Percentiles rank a stretch among this genome's conserved stretches.
phyloP scores from a whole-genome alignment of 345 rosid species.

The Dipteronia dyeriana region DNA sequence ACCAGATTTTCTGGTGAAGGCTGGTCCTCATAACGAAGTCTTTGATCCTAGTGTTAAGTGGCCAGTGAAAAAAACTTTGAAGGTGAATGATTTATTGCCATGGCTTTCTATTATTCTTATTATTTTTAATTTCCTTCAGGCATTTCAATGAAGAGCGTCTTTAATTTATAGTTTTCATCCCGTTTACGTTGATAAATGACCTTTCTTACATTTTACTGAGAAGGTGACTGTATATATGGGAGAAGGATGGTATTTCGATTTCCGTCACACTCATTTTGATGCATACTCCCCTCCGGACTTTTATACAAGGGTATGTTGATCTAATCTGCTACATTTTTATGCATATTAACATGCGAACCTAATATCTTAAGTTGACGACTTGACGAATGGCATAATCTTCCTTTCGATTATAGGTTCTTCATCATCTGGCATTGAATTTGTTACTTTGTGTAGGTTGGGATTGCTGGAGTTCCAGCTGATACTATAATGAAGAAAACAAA shows the following conservation, averaged over 20 bases:
- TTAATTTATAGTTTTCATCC: not conserved
- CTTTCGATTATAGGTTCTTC: not conserved
- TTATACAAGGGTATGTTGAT: conserved; percentile 61
- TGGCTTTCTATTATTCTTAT: not conserved
- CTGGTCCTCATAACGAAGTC: conserved; percentile 37
- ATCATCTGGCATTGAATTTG: not conserved
- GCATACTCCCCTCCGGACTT: conserved; percentile 85
- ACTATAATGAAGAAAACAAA: conserved; percentile 71
- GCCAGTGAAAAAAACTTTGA: conserved; percentile 60
- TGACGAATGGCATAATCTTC: not conserved
- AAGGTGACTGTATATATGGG: conserved; percentile 90
- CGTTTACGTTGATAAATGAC: not conserved
- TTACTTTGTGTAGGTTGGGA: conserved; percentile 58
- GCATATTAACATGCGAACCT: not conserved
- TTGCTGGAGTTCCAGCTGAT: conserved; percentile 86
- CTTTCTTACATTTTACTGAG: not conserved
- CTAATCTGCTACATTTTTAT: not conserved
- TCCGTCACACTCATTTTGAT: conserved; percentile 77
- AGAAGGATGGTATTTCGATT: conserved; percentile 85
- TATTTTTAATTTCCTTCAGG: not conserved
- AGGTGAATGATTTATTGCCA: conserved; percentile 44
- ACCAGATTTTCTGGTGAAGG: conserved; percentile 62
- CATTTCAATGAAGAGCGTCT: too few relatives aligned
- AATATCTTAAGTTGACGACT: not conserved
- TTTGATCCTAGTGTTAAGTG: conserved; percentile 62